These are phyloP conservation scores for Aureobasidium sp. DNA, from an alignment of 2,329 filamentous ascomycete species.

Conservation along the genomic window DNA sequence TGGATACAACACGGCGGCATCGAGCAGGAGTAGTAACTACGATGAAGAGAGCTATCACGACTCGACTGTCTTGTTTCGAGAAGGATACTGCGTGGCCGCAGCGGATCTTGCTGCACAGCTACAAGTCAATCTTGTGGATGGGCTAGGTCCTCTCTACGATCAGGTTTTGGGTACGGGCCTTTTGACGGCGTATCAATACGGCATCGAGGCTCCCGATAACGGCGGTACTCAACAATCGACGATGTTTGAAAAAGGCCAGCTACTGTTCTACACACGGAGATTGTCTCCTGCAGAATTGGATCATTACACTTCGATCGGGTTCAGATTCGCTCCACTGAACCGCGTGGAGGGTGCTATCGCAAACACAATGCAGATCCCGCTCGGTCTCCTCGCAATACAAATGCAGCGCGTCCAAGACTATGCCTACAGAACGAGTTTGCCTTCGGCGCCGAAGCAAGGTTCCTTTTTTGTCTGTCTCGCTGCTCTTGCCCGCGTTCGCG, in stretches of 20 bases:
- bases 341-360: conserved; percentile 62
- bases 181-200: conserved; percentile 10
- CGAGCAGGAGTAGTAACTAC: conserved; percentile 29
- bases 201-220: conserved; percentile 6
- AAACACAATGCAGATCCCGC: conserved; percentile 64
- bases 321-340: conserved; percentile 62
- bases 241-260: conserved; percentile 59
- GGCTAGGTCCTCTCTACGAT: conserved; percentile 61
- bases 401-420: conserved; percentile 58
- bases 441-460: conserved; percentile 30
- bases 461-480: conserved; percentile 31
- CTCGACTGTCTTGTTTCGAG: conserved; percentile 69
- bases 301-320: conserved; percentile 61
- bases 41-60: conserved; percentile 53
- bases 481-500: conserved; percentile 25
- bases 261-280: conserved; percentile 68
- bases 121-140: conserved; percentile 45
- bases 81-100: conserved; percentile 75
- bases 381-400: conserved; percentile 50
- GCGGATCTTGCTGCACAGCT: conserved; percentile 61
- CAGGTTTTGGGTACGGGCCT: conserved; percentile 60
- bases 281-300: conserved; percentile 52
- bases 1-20: conserved; percentile 23
- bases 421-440: conserved; percentile 35
- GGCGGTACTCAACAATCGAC: conserved; percentile 9